Evolutionary conservation across 768 basidiomycete genomes (phyloP).

Genomic region (Naematelia encephala): DNA sequence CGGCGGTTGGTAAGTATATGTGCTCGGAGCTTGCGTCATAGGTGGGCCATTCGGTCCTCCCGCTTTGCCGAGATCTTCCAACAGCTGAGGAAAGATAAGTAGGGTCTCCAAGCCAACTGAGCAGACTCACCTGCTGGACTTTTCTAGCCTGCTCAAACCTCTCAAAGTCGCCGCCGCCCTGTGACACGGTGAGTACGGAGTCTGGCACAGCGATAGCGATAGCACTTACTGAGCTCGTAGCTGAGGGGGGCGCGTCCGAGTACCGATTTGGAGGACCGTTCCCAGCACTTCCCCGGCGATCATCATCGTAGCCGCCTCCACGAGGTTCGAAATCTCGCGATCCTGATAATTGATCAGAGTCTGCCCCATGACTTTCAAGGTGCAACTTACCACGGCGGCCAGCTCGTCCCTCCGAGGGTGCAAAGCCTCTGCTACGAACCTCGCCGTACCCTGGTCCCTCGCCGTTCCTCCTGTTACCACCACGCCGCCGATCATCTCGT

Average conservation of each 20-base stretch:
- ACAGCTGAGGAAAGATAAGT: not conserved
- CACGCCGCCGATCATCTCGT: not conserved
- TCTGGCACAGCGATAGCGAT: not conserved
- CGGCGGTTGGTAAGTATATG: not conserved
- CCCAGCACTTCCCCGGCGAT: not conserved
- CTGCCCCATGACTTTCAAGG: not conserved
- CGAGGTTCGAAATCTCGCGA: not conserved
- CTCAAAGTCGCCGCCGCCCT: conserved; percentile 59
- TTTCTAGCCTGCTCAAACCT: conserved; percentile 67
- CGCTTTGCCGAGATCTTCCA: not conserved
- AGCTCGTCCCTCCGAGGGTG: conserved; percentile 3
- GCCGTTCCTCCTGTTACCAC: conserved; percentile 10
- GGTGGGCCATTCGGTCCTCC: not conserved
- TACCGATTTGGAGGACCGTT: conserved; percentile 16
- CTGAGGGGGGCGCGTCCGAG: conserved; percentile 11
- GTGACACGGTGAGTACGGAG: not conserved
- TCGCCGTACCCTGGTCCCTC: conserved; percentile 28
- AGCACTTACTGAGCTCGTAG: conserved; percentile 15
- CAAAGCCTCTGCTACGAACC: conserved; percentile 9
- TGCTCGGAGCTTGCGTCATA: not conserved
- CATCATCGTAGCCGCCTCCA: not conserved
- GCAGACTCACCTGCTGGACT: conserved; percentile 36
- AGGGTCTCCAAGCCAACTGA: not conserved
- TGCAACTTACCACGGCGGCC: conserved; percentile 1
- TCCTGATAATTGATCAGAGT: not conserved